A percentile compares a stretch with the other conserved stretches of the same genome.
Conservation (phyloP, 768 basidiomycete genomes). For the Mycena rebaudengoi region DNA sequence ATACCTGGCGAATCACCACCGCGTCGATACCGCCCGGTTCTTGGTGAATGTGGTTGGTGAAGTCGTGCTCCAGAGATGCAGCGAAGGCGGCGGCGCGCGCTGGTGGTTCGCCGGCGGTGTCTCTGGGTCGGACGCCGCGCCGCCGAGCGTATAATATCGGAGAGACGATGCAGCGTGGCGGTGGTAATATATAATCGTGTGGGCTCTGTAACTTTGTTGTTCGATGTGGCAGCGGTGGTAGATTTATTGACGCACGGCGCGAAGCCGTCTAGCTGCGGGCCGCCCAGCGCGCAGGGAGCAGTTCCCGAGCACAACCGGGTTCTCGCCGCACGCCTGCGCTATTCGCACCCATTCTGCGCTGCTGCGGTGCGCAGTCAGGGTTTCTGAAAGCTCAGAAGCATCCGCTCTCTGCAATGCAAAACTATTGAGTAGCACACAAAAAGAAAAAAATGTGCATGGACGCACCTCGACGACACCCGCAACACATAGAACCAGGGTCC, state of each 20-base stretch:
- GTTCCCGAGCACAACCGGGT: conserved; percentile 44
- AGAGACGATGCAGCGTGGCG: conserved; percentile 63
- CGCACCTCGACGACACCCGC: conserved; percentile 54
- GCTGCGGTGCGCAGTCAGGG: conserved; percentile 25
- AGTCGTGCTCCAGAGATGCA: conserved; percentile 46
- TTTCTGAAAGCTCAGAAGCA: conserved; percentile 29
- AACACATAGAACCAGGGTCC: conserved; percentile 55
- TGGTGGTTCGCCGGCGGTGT: conserved; percentile 24
- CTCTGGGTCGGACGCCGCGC: conserved; percentile 29
- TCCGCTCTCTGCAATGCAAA: conserved; percentile 19
- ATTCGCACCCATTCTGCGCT: conserved; percentile 38
- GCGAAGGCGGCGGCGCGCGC: conserved; percentile 26
- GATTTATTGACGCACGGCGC: no score
- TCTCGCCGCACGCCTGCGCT: conserved; percentile 34
- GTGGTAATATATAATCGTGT: conserved; percentile 56
- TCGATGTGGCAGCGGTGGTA: no score
- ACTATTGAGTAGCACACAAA: background rate
- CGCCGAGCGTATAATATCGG: conserved; percentile 69
- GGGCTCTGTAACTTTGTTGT: conserved; percentile 25
- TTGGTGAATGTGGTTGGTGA: conserved; percentile 37
- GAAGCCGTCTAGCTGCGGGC: no score
- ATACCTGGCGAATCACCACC: conserved; percentile 52
- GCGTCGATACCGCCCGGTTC: conserved; percentile 43
- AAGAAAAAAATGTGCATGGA: background rate
- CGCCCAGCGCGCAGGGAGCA: conserved; percentile 42